Percentiles rank a stretch among this genome's conserved stretches.
Conservation (phyloP, 2,329 filamentous ascomycete species). For the Aspergillus sp. region DNA sequence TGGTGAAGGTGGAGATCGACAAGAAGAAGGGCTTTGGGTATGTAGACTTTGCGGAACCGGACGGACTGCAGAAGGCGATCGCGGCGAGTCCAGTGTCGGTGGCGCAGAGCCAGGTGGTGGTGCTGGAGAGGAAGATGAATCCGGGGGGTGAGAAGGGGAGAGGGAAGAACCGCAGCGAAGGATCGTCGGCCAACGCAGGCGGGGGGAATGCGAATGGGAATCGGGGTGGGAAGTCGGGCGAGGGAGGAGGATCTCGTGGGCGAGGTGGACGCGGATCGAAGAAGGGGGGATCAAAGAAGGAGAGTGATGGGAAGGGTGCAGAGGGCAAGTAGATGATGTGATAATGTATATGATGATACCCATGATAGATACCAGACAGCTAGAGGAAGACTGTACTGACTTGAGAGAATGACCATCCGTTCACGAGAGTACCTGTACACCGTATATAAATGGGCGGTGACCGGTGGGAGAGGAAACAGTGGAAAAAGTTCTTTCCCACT, state of each 20-base stretch:
- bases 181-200: constrained; percentile 9
- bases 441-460: no score
- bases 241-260: constrained; percentile 20
- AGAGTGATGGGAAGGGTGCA: constrained; percentile 6
- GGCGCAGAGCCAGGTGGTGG: constrained; percentile 81
- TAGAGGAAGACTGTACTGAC: no score
- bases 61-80: constrained; percentile 73
- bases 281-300: constrained; percentile 14
- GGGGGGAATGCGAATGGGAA: constrained; percentile 8
- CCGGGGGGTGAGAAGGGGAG: constrained; percentile 32
- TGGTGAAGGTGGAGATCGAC: constrained; percentile 85
- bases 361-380: no score
- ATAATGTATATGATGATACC: no score
- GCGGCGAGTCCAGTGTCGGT: constrained; percentile 77
- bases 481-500: no score
- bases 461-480: no score
- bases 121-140: constrained; percentile 62
- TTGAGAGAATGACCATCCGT: no score
- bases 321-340: constrained; percentile 8
- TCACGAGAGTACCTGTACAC: no score
- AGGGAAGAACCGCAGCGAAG: constrained; percentile 29
- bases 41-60: constrained; percentile 77
- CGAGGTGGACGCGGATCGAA: constrained; percentile 19
- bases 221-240: constrained; percentile 10
- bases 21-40: constrained; percentile 94